Evolutionary conservation across 768 basidiomycete genomes (phyloP), one percentile per base, ranked within the genome.

Genomic region (Tulasnella sp.): DNA sequence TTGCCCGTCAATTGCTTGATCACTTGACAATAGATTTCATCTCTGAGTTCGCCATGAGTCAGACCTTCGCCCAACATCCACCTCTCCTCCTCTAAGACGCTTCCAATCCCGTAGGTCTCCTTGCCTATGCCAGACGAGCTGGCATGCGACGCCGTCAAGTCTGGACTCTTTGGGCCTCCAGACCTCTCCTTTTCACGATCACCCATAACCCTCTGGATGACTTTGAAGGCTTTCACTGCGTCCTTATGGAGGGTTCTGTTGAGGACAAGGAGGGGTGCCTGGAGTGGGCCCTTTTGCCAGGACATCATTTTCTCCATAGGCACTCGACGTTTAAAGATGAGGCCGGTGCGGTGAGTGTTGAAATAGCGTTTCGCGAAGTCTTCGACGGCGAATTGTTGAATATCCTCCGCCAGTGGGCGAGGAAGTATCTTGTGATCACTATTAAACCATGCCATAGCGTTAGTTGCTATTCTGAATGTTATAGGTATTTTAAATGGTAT

Each of bases 191-290:
- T 81, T 64, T 91, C 87, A 7, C 90, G 79, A 67, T 96, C 93
- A 41, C 91, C 91, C 92, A 96, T 97, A 47, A 94, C 81, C 58
- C 84, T 85, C 68, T 96, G 94, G 45, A 95, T 80, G 26, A 89
- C 83, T 68, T 87, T 90, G 79, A 96, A 97, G 3, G 84, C 77
- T 67, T 82, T 85, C 58, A 93, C 79, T 0, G 89, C 88, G 65
- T 94, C 86, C 67, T 81, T 84, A 61, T 81, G 78, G 21, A 91
- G 74, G 0, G 76, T 63, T 3, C 84, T 77, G 56, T 83, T 83
- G 8, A 90, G 71, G 4, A 82, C 77, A 19, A 97, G 79, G 13
- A 97, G 74, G 2, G 93, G 91, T 0, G 84, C 79, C 2, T 77
- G 73, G 48, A 97, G 75, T 7, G 86, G 82, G 0, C 77, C 67